Conservation (phyloP, 306 rosid genomes). For the Alnus rubra region DNA sequence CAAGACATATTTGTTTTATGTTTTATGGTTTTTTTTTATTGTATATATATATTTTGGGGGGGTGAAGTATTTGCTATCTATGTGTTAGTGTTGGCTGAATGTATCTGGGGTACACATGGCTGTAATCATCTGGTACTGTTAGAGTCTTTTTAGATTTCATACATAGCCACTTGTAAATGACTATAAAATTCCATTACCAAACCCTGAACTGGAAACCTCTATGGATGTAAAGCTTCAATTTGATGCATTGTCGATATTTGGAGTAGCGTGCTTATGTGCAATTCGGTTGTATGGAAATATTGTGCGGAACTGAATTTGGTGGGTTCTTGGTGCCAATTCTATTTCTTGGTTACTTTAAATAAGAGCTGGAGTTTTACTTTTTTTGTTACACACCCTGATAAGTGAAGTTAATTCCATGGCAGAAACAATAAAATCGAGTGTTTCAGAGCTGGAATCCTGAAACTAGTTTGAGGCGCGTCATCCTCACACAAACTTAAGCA, state of each 20-base stretch:
- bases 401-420: not conserved
- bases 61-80: not conserved
- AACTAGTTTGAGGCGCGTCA: not conserved
- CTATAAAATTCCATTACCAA: not conserved
- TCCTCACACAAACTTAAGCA: not conserved
- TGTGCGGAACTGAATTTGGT: slow-evolving; percentile 5
- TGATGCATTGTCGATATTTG: slow-evolving; percentile 7
- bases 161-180: not conserved
- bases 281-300: not conserved
- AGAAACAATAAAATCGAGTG: not conserved
- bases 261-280: slow-evolving; percentile 9
- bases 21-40: not conserved
- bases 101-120: not conserved
- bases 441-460: not conserved
- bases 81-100: not conserved
- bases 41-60: not conserved
- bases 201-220: not conserved
- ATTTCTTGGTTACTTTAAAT: slow-evolving; percentile 1
- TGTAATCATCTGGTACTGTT: not conserved
- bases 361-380: not conserved
- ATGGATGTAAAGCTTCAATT: not conserved
- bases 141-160: not conserved
- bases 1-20: not conserved
- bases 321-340: slow-evolving; percentile 10
- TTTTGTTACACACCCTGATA: not conserved